Evolutionary conservation across 2,329 filamentous ascomycete genomes (phyloP).

Genomic region (Epichloe uncinata): DNA sequence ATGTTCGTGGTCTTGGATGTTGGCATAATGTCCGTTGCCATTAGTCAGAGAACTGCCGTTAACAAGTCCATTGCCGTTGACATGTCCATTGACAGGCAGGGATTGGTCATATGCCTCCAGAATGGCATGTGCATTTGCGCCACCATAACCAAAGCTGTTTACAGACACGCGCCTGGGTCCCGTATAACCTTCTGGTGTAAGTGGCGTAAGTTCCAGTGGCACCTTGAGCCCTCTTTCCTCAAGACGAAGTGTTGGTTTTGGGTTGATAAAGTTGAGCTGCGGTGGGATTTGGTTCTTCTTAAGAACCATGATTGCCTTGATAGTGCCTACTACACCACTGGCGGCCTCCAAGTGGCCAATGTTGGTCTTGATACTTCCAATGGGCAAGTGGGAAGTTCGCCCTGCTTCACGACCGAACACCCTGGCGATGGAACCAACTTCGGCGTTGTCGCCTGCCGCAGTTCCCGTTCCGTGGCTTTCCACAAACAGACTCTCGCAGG

Average conservation of each 20-base stretch:
- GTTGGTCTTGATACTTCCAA: slow-evolving; percentile 16
- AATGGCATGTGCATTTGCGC: slow-evolving; percentile 33
- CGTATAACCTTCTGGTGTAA: not conserved
- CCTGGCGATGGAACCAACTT: slow-evolving; percentile 7
- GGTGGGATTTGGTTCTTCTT: slow-evolving; percentile 12
- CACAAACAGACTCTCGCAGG: no score
- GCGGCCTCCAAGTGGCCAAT: slow-evolving; percentile 16
- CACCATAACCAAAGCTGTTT: slow-evolving; percentile 37
- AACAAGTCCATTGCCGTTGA: no score
- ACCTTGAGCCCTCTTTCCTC: slow-evolving; percentile 15
- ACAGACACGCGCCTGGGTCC: slow-evolving; percentile 23
- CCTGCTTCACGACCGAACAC: slow-evolving; percentile 12
- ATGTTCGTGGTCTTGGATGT: no score
- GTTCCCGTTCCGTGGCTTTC: no score
- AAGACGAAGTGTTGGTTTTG: slow-evolving; percentile 16
- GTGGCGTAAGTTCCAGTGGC: not conserved
- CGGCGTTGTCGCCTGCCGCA: not conserved
- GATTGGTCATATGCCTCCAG: slow-evolving; percentile 11
- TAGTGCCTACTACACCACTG: slow-evolving; percentile 14
- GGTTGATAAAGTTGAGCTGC: not conserved
- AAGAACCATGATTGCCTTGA: slow-evolving; percentile 10
- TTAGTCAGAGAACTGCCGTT: no score
- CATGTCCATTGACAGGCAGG: not conserved
- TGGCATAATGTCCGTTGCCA: no score
- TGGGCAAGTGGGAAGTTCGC: slow-evolving; percentile 9